Conservation (phyloP, 345 rosid genomes). For the Sapria himalayana region DNA sequence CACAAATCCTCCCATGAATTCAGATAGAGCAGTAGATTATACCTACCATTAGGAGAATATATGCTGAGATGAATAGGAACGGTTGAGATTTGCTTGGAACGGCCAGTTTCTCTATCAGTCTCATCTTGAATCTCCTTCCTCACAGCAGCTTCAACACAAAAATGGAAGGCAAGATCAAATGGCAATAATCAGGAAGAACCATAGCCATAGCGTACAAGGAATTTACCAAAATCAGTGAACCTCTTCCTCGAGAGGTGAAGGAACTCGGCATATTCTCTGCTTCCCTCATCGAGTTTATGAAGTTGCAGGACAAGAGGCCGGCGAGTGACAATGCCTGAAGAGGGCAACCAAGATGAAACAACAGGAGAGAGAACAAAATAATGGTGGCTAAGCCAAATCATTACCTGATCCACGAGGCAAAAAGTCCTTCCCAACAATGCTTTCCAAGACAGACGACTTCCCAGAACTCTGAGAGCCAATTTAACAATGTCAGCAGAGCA, state of each 20-base stretch:
- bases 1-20: too few species aligned
- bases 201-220: background rate
- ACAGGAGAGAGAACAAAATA: background rate
- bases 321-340: slow-evolving; percentile 80
- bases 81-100: slow-evolving; percentile 64
- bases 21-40: too few species aligned
- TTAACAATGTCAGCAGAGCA: background rate
- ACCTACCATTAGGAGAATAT: slow-evolving; percentile 73
- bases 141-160: slow-evolving; percentile 50
- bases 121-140: slow-evolving; percentile 97
- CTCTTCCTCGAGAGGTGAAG: slow-evolving; percentile 72
- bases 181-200: background rate
- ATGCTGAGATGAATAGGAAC: slow-evolving; percentile 98
- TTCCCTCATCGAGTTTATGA: slow-evolving; percentile 82
- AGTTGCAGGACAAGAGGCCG: slow-evolving; percentile 97
- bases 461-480: slow-evolving; percentile 58
- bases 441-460: slow-evolving; percentile 94
- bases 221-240: slow-evolving; percentile 73
- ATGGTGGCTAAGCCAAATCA: background rate
- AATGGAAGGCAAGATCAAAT: background rate
- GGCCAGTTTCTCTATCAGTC: slow-evolving; percentile 97
- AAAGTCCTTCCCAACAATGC: slow-evolving; percentile 92
- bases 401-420: slow-evolving; percentile 99
- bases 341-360: background rate
- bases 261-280: slow-evolving; percentile 89